A percentile compares a stretch with the other conserved stretches of the same genome.
These are phyloP conservation scores for Cucurbita maxima DNA, from an alignment of 306 rosid species.

Conservation along the genomic window DNA sequence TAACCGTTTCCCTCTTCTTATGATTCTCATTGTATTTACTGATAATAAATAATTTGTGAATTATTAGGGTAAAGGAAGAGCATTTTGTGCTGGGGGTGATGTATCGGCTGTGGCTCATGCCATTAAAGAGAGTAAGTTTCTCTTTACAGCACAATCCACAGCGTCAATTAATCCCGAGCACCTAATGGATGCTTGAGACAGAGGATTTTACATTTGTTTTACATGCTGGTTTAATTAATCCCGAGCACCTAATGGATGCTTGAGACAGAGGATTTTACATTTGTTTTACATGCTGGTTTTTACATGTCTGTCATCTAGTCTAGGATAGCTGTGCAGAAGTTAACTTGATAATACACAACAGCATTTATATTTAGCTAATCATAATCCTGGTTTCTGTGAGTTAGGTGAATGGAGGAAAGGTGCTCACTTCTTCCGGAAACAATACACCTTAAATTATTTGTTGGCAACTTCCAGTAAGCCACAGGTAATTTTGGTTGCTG, in stretches of 20 bases:
- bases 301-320: background rate
- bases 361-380: background rate
- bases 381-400: conserved; percentile 4
- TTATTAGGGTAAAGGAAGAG: conserved; percentile 78
- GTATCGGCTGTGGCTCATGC: conserved; percentile 53
- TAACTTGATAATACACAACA: background rate
- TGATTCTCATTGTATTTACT: background rate
- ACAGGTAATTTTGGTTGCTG: conserved; percentile 40
- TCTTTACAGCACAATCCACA: background rate
- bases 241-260: background rate
- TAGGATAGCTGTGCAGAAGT: conserved; percentile 2
- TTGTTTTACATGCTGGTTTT: too few species aligned
- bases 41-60: background rate
- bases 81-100: conserved; percentile 98
- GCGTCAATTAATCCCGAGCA: background rate
- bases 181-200: background rate
- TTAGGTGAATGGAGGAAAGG: conserved; percentile 68
- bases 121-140: conserved; percentile 22
- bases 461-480: conserved; percentile 83
- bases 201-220: background rate
- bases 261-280: background rate
- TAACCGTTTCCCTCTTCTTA: background rate
- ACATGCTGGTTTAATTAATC: too few species aligned
- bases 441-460: conserved; percentile 57
- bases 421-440: conserved; percentile 37